phyloP scores from a whole-genome alignment of 768 basidiomycete species.

The Leccinum disarticulatum region DNA sequence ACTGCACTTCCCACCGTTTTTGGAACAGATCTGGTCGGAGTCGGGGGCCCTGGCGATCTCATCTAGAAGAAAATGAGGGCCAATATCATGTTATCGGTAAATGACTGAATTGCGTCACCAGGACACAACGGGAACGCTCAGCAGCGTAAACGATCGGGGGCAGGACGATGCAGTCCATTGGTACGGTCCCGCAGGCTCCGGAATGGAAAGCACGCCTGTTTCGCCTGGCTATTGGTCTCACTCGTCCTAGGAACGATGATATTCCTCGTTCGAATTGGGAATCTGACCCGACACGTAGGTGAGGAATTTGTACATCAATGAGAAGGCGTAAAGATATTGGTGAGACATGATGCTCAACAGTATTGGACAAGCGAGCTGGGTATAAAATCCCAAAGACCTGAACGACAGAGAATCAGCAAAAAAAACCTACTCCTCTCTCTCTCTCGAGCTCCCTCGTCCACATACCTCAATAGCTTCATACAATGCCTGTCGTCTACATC shows the following conservation, averaged over 20 bases:
- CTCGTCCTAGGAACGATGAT: conserved; percentile 18
- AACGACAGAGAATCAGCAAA: conserved; percentile 14
- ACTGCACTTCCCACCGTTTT: conserved; percentile 5
- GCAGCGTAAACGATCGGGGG: conserved; percentile 19
- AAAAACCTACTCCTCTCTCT: conserved; percentile 12
- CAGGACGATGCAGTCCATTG: conserved; percentile 20
- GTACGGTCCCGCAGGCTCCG: conserved; percentile 24
- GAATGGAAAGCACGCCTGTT: conserved; percentile 33
- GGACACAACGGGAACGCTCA: conserved; percentile 12
- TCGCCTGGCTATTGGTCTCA: conserved; percentile 28
- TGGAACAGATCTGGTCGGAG: conserved; percentile 14
- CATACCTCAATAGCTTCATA: conserved; percentile 11
- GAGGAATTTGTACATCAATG: conserved; percentile 16
- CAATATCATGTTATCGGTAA: conserved; percentile 13
- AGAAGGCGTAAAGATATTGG: conserved; percentile 11
- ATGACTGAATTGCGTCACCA: conserved; percentile 28
- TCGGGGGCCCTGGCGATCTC: conserved; percentile 18
- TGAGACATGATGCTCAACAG: conserved; percentile 16
- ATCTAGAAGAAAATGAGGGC: conserved; percentile 14
- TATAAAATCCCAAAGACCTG: conserved; percentile 27
- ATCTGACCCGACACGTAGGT: conserved; percentile 25
- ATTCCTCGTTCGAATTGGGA: conserved; percentile 18
- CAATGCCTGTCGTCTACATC: conserved; percentile 25
- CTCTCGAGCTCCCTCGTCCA: conserved; percentile 12
- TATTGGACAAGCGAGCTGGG: conserved; percentile 22